Percentiles rank a stretch among this genome's conserved stretches.
Evolutionary conservation across 495 filamentous ascomycete genomes (phyloP).

Genomic region (Penicillium manginii): DNA sequence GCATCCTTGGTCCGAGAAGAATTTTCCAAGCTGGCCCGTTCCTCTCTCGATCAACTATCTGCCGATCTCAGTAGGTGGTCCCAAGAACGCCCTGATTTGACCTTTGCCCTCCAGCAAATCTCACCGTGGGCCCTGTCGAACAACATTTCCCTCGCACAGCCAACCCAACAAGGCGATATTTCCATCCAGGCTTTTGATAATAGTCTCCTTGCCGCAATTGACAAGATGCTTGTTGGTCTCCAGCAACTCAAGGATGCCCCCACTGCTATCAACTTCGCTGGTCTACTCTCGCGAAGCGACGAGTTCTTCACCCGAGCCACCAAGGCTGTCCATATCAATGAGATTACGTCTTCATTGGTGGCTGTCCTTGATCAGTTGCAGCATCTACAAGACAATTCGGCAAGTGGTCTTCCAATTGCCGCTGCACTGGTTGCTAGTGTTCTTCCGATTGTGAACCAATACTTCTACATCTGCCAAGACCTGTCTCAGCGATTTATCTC

Average conservation of each 20-base stretch:
- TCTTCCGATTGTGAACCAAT: slow-evolving; percentile 76
- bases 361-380: slow-evolving; percentile 54
- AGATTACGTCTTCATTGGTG: slow-evolving; percentile 57
- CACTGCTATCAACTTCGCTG: slow-evolving; percentile 56
- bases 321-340: slow-evolving; percentile 59
- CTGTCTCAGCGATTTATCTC: slow-evolving; percentile 54
- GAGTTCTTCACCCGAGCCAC: slow-evolving; percentile 58
- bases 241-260: slow-evolving; percentile 70
- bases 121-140: slow-evolving; percentile 45
- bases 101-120: slow-evolving; percentile 66
- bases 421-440: slow-evolving; percentile 67
- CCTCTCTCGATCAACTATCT: slow-evolving; percentile 48
- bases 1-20: slow-evolving; percentile 46
- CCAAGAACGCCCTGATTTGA: slow-evolving; percentile 57
- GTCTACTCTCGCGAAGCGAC: slow-evolving; percentile 67
- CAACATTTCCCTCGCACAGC: slow-evolving; percentile 9
- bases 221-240: slow-evolving; percentile 72
- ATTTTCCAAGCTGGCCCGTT: slow-evolving; percentile 48
- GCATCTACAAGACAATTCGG: slow-evolving; percentile 47
- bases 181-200: slow-evolving; percentile 53
- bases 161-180: slow-evolving; percentile 20
- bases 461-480: slow-evolving; percentile 59
- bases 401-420: slow-evolving; percentile 46
- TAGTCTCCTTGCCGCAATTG: slow-evolving; percentile 59
- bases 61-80: slow-evolving; percentile 45